Base-by-base conservation (phyloP, 768 basidiomycete species). In the Pulveroboletus frians region DNA sequence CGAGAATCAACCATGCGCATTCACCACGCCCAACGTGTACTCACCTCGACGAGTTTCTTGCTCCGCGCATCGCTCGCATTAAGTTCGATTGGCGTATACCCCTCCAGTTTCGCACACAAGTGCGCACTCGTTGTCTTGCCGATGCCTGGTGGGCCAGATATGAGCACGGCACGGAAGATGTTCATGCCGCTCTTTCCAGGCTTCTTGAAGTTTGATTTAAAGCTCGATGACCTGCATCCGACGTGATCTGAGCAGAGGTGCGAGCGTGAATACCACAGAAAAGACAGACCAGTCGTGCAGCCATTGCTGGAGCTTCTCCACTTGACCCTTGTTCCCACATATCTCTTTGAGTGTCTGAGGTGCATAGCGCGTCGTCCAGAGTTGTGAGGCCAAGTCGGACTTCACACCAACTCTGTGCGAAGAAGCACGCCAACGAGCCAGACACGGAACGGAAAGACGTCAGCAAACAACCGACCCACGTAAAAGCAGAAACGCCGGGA, bases 111-210 rank as follows among this genome's bases (percentile, higher is more conserved):
- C 2, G 94, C 94, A 57, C 88, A 86, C 26, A 99, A 63, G 69
- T 99, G 96, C 3, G 95, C 96, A 52, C 87, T 86, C 1, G 93
- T 96, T 4, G 96, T 99, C 73, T 98, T 99, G 20, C 95, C 96
- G 44, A 98, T 96, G 8, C 96, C 96, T 14, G 96, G 96, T 2
- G 94, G 82, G 0, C 96, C 96, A 2, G 90, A 90, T 52, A 98
- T 85, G 55, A 99, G 71, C 1, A 97, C 77, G 5, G 92, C 92
- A 20, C 92, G 84, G 67, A 77, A 95, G 7, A 84, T 70, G 57
- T 91, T 91, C 85, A 88, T 87, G 0, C 80, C 90, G 51, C 79
- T 83, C 70, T 94, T 94, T 0, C 96, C 96, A 1, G 92, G 92
- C 59, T 94, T 96, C 70, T 92, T 97, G 71, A 97, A 98, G 1